Evolutionary conservation across 306 rosid species (phyloP), one percentile per base, ranked within the genome.

Genomic region (Cotoneaster glaucophyllus): DNA sequence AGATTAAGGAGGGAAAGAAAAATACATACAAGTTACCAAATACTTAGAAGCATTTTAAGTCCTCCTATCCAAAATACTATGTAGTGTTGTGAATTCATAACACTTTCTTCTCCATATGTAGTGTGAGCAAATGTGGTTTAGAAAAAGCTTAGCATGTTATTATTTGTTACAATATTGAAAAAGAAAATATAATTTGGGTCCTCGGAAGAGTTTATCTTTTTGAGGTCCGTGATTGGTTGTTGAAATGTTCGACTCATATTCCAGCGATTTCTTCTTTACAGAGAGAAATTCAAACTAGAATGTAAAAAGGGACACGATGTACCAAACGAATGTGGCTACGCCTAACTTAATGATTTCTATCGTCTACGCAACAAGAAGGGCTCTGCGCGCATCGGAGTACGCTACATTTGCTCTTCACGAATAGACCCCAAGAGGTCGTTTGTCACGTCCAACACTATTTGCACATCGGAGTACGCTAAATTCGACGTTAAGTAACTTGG

Each of bases 1-100:
- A 34, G 73, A 74, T 48, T 66, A 26, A 29, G 63, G 57, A 54
- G 69, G 69, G 32, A 50, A 73, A 70, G 64, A 13, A 73, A 73
- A 79, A 24, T 41, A 45, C 71, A 71, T 70, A 44, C 59, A 7
- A 71, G 65, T 22, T 34, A 61, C 45, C 19, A 13, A 2, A 9
- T 18, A 14, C 22, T 6, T 29, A 2, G 11, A 39, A 57, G 63
- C 63, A 57, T 22, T 11, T 57, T 57, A 57, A 4, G 63, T 57
- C 63, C 6, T 57, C 63, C 63, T 22, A 1, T 1, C 29, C 53
- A 48, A 1, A 48, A 2, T 22, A 57, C 63, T 29, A 6, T 7
- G 6, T 4, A 64, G 68, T 17, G 68, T 64, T 31, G 68, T 64
- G 68, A 31, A 64, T 64, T 31, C 44, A 31, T 18, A 64, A 15